phyloP scores from a whole-genome alignment of 495 filamentous ascomycete species.

The Stereocaulon alpinum region DNA sequence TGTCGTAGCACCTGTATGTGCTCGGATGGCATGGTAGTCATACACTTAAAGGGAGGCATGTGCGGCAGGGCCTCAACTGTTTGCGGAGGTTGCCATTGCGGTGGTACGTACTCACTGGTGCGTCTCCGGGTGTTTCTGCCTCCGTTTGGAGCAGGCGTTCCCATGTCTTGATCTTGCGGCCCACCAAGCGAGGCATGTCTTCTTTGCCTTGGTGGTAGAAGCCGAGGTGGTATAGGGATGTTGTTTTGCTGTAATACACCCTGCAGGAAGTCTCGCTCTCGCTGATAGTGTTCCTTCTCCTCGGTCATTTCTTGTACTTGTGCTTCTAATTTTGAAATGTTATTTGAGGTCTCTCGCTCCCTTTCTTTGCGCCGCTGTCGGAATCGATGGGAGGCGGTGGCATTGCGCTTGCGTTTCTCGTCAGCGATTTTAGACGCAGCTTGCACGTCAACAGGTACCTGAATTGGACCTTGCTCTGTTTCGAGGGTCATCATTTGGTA shows the following conservation, averaged over 20 bases:
- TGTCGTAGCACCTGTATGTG: too few relatives aligned
- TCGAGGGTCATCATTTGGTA: constrained; percentile 14
- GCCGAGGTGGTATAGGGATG: constrained; percentile 37
- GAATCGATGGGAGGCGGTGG: constrained; percentile 78
- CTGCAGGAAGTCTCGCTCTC: constrained; percentile 37
- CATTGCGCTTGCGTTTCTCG: constrained; percentile 83
- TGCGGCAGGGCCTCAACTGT: neutral
- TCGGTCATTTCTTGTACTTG: too few relatives aligned
- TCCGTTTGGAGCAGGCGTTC: neutral
- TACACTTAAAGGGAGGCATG: too few relatives aligned
- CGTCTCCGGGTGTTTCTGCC: constrained; percentile 1
- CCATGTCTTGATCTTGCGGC: neutral
- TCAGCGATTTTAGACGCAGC: constrained; percentile 72
- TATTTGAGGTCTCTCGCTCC: constrained; percentile 56
- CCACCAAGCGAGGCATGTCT: constrained; percentile 1
- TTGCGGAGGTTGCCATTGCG: too few relatives aligned
- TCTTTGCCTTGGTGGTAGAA: constrained; percentile 26
- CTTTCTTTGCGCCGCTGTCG: constrained; percentile 76
- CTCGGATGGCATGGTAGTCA: neutral
- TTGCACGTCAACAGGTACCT: constrained; percentile 58
- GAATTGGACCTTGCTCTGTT: constrained; percentile 29
- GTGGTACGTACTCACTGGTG: neutral
- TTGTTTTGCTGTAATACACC: constrained; percentile 23
- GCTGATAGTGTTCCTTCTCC: constrained; percentile 39
- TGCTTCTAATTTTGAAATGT: constrained; percentile 42